Percentiles rank a stretch among this genome's conserved stretches.
phyloP scores from a whole-genome alignment of 306 rosid genomes.

The Quercus gilva region DNA sequence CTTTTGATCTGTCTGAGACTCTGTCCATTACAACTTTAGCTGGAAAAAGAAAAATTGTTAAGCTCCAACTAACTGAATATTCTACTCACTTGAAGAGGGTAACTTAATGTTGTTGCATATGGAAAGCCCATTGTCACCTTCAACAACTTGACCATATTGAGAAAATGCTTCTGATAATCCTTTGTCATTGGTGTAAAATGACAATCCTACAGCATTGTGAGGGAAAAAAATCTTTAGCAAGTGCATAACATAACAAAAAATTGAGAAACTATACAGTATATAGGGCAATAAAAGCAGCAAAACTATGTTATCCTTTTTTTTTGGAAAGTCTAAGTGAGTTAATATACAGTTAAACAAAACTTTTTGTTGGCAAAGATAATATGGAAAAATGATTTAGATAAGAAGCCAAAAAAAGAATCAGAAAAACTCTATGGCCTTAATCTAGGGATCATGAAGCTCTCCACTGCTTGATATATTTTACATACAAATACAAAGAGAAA shows the following conservation, averaged over 20 bases:
- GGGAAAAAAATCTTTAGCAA: background rate
- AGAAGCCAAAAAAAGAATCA: too few species aligned
- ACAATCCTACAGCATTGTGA: constrained; percentile 50
- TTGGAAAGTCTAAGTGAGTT: background rate
- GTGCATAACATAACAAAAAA: too few species aligned
- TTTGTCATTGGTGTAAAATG: constrained; percentile 64
- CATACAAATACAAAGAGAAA: too few species aligned
- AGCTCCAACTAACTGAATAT: constrained; percentile 9
- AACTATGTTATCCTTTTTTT: too few species aligned
- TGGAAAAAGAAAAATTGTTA: constrained; percentile 35
- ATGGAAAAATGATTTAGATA: background rate
- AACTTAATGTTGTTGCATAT: constrained; percentile 12
- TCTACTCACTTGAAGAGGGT: background rate
- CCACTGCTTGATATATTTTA: too few species aligned
- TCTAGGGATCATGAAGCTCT: too few species aligned
- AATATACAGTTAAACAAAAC: background rate
- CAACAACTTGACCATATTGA: constrained; percentile 77
- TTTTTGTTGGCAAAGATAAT: background rate
- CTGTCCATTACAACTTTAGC: constrained; percentile 76
- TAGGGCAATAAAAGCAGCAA: too few species aligned
- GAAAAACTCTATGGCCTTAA: too few species aligned
- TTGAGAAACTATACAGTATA: background rate
- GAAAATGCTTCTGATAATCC: constrained; percentile 80
- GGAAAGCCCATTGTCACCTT: constrained; percentile 45
- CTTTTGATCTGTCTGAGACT: constrained; percentile 74